phyloP scores from a whole-genome alignment of 1,139 yeast genomes.

The Candida tetrigidarum region DNA sequence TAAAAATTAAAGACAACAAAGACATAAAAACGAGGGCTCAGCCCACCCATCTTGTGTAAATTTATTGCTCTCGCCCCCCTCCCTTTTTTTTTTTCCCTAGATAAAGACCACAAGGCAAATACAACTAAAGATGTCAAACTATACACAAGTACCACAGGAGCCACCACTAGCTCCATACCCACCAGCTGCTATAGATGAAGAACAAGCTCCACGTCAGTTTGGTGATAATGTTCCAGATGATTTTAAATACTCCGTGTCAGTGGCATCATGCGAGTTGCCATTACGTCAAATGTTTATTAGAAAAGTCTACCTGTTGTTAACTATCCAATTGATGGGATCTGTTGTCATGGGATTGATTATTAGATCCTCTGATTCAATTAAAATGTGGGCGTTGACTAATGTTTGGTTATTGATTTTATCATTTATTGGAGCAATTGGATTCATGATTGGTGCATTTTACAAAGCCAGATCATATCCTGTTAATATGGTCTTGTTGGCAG shows the following conservation, averaged over 20 bases:
- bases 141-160: slow-evolving; percentile 13
- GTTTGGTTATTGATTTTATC: slow-evolving; percentile 65
- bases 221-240: slow-evolving; percentile 69
- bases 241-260: slow-evolving; percentile 81
- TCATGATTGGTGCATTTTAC: slow-evolving; percentile 61
- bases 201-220: slow-evolving; percentile 23
- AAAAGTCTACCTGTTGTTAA: slow-evolving; percentile 75
- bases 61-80: background rate
- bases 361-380: slow-evolving; percentile 49
- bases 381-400: slow-evolving; percentile 62
- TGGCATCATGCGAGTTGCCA: slow-evolving; percentile 76
- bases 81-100: background rate
- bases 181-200: slow-evolving; percentile 4
- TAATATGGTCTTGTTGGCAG: slow-evolving; percentile 57
- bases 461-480: slow-evolving; percentile 68
- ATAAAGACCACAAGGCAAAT: no score
- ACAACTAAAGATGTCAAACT: slow-evolving; percentile 2
- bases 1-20: background rate
- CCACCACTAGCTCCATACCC: slow-evolving; percentile 13
- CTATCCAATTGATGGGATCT: slow-evolving; percentile 67
- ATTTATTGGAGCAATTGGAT: slow-evolving; percentile 61
- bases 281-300: slow-evolving; percentile 77
- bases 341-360: slow-evolving; percentile 62
- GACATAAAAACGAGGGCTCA: no score
- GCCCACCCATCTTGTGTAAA: no score